Conservation (phyloP, 176 grass and related monocot genomes). For the Eleusine coracana region DNA sequence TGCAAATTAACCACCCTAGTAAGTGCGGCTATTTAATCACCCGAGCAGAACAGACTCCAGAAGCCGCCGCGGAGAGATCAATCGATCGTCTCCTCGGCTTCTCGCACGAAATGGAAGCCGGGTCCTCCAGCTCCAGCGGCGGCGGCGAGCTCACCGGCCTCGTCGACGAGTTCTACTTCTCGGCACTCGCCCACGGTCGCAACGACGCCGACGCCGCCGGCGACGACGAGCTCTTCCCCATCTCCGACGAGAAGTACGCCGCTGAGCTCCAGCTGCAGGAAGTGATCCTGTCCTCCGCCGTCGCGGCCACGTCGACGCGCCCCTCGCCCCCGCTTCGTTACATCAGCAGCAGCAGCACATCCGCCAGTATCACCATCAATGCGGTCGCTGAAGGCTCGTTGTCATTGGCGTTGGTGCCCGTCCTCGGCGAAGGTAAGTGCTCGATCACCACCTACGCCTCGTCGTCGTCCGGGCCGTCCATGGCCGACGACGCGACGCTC, state of each 20-base stretch:
- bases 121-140: slow-evolving; percentile 6
- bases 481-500: not conserved
- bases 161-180: slow-evolving; percentile 72
- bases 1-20: not conserved
- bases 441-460: not conserved
- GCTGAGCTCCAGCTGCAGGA: slow-evolving; percentile 66
- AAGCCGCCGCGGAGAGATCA: not conserved
- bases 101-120: slow-evolving; percentile 36
- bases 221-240: slow-evolving; percentile 59
- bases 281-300: slow-evolving; percentile 50
- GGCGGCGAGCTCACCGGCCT: slow-evolving; percentile 21
- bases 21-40: slow-evolving; percentile 11
- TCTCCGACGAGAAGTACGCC: slow-evolving; percentile 73
- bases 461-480: not conserved
- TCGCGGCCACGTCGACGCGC: not conserved
- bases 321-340: not conserved
- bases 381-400: not conserved
- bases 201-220: slow-evolving; percentile 19
- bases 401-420: no score
- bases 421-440: slow-evolving; percentile 18
- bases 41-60: not conserved
- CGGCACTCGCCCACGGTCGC: slow-evolving; percentile 37
- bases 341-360: no score
- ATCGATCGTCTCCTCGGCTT: not conserved
- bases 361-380: no score